Evolutionary conservation across 768 basidiomycete genomes (phyloP), one percentile per base, ranked within the genome.

Genomic region (Wakefieldia striispora): DNA sequence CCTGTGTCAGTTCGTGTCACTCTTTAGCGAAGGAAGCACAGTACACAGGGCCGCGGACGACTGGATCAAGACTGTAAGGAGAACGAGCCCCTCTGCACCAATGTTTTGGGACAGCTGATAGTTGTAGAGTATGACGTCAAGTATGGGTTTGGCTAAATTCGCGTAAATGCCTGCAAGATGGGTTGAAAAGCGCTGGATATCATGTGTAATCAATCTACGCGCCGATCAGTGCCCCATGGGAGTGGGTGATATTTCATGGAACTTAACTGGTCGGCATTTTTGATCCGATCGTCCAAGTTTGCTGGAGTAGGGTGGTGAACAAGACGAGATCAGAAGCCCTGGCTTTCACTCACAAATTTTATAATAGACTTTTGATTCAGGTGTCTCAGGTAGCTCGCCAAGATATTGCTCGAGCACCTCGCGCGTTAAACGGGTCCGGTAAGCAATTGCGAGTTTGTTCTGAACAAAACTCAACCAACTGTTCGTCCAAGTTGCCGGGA

Each of bases 121-220:
- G 69, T 97, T 97, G 72, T 97, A 98, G 11, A 98, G 72, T 40
- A 95, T 91, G 40, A 90, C 88, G 60, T 97, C 95, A 33, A 97
- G 78, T 14, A 88, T 76, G 7, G 95, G 95, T 70, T 98, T 98
- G 23, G 94, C 94, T 34, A 97, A 71, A 65, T 97, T 97, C 14
- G 84, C 81, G 68, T 97, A 98, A 31, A 98, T 94, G 16, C 91
- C 91, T 12, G 95, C 93, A 6, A 98, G 79, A 62, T 91, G 86
- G 5, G 79, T 80, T 13, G 91, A 91, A 70, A 97, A 98, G 45
- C 86, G 87, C 65, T 95, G 91, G 41, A 97, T 93, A 67, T 98
- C 95, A 50, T 95, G 86, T 2, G 93, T 95, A 45, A 97, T 90
- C 87, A 94, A 93, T 73, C 88, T 93, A 60, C 1, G 7, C 24